A percentile compares a stretch with the other conserved stretches of the same genome.
phyloP scores from a whole-genome alignment of 1,284 basidiomycete genomes.

The Cryptococcus deneoformans region DNA sequence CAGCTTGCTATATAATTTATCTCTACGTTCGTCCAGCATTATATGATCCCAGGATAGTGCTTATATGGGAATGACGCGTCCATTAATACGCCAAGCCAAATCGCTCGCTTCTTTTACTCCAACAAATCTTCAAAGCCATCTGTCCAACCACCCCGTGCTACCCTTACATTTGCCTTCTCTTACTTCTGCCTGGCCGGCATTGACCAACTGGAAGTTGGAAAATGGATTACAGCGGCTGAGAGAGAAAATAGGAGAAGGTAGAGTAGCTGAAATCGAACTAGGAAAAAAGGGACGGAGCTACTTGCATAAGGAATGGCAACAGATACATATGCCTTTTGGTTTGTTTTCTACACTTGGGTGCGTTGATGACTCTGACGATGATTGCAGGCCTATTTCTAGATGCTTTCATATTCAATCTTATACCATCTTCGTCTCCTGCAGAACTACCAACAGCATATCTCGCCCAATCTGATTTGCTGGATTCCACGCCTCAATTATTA shows the following conservation, averaged over 20 bases:
- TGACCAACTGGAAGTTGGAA: slow-evolving; percentile 60
- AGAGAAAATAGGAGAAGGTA: slow-evolving; percentile 24
- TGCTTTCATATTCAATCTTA: slow-evolving; percentile 37
- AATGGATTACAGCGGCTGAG: slow-evolving; percentile 16
- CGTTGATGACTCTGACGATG: background rate
- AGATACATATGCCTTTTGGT: slow-evolving; percentile 42
- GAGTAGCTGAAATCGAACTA: slow-evolving; percentile 40
- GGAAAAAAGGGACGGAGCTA: slow-evolving; percentile 38
- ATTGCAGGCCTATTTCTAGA: slow-evolving; percentile 41
- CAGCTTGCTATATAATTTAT: background rate
- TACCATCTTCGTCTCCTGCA: slow-evolving; percentile 24
- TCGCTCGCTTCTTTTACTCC: slow-evolving; percentile 9
- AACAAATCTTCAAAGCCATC: slow-evolving; percentile 21
- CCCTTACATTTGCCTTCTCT: slow-evolving; percentile 29
- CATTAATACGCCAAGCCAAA: slow-evolving; percentile 7
- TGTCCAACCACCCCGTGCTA: slow-evolving; percentile 8
- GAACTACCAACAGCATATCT: slow-evolving; percentile 39
- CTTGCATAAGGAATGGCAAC: slow-evolving; percentile 33
- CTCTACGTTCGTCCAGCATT: background rate
- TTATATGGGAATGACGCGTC: background rate
- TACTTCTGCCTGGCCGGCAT: slow-evolving; percentile 23
- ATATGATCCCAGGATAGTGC: background rate
- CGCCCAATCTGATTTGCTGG: slow-evolving; percentile 41
- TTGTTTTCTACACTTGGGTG: background rate
- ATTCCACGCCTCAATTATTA: slow-evolving; percentile 15